phyloP scores from a whole-genome alignment of 345 rosid genomes.

The Microcos paniculata region DNA sequence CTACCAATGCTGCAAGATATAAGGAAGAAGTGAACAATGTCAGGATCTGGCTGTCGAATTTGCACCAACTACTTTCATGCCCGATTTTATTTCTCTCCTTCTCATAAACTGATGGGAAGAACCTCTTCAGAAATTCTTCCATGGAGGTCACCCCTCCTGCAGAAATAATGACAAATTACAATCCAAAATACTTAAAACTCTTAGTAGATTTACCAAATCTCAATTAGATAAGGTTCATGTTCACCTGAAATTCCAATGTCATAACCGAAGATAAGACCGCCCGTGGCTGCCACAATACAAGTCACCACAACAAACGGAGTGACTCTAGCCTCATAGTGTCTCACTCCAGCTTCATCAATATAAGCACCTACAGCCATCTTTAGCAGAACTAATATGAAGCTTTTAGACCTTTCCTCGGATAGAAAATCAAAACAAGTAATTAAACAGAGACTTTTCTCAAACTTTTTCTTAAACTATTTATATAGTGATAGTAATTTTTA shows the following conservation, averaged over 20 bases:
- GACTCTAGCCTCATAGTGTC: not conserved
- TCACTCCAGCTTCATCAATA: not conserved
- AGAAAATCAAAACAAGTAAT: too few species aligned
- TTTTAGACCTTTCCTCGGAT: too few species aligned
- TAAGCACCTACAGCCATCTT: not conserved
- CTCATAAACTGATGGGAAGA: constrained; percentile 39
- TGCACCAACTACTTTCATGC: constrained; percentile 36
- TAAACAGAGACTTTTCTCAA: too few species aligned
- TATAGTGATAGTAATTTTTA: too few species aligned
- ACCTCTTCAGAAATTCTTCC: constrained; percentile 37
- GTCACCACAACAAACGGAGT: not conserved
- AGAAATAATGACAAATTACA: not conserved
- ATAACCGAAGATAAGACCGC: constrained; percentile 2
- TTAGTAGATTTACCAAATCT: too few species aligned
- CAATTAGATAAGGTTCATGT: too few species aligned
- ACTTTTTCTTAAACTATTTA: too few species aligned
- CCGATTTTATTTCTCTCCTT: constrained; percentile 2
- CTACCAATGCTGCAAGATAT: constrained; percentile 38
- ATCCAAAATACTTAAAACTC: not conserved
- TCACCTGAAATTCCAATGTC: not conserved
- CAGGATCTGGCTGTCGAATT: constrained; percentile 37
- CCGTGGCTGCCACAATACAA: not conserved
- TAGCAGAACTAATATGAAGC: not conserved
- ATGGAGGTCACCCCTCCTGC: constrained; percentile 53
- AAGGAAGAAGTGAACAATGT: constrained; percentile 50